Percentiles rank a stretch among this genome's conserved stretches.
Conservation (phyloP, 176 grass and related monocot species). For the Alloteropsis semialata region DNA sequence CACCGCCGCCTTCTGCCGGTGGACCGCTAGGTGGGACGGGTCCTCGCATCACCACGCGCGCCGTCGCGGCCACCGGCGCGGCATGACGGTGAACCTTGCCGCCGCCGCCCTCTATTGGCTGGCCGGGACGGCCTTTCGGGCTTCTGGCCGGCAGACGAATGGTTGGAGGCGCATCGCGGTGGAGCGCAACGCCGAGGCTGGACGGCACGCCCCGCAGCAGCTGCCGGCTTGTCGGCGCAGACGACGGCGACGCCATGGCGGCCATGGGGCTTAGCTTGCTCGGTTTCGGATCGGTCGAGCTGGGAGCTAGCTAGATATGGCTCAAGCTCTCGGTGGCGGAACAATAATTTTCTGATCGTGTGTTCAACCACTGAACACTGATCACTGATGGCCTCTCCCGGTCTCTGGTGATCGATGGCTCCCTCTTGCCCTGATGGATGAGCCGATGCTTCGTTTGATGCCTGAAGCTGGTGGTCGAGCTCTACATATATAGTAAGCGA, state of each 20-base stretch:
- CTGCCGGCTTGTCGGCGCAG: background rate
- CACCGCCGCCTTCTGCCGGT: background rate
- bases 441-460: background rate
- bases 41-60: background rate
- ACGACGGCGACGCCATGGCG: background rate
- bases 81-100: background rate
- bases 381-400: too few species aligned
- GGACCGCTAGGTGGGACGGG: background rate
- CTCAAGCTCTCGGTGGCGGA: background rate
- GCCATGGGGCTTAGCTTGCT: too few species aligned
- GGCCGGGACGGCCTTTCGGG: background rate
- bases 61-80: background rate
- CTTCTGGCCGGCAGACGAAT: background rate
- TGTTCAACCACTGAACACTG: too few species aligned
- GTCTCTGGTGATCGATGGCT: background rate
- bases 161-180: background rate
- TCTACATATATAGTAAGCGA: background rate
- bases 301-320: background rate
- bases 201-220: background rate
- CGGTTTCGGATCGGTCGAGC: background rate
- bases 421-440: background rate
- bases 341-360: background rate
- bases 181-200: background rate
- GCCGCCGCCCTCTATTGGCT: background rate
- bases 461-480: background rate